Evolutionary conservation across 1,284 basidiomycete genomes (phyloP).

Genomic region (Sporisorium scitamineum): DNA sequence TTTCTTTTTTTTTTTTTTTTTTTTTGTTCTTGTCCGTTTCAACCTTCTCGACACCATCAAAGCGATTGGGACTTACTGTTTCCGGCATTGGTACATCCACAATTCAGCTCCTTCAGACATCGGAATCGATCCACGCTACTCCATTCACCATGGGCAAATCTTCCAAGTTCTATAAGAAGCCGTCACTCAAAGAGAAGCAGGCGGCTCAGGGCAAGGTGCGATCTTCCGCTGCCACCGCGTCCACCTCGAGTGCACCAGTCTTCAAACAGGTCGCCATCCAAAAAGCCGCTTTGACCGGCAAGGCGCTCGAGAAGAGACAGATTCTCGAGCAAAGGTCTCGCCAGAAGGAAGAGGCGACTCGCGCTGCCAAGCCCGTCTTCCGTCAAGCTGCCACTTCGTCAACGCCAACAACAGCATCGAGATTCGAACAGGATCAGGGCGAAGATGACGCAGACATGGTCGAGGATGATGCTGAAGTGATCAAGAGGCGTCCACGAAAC

Average conservation of each 20-base stretch:
- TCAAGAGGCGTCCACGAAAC: conserved; percentile 47
- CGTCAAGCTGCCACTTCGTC: conserved; percentile 22
- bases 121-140: not conserved
- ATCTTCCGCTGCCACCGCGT: conserved; percentile 19
- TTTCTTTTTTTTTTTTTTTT: conserved; percentile 1
- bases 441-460: conserved; percentile 23
- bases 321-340: conserved; percentile 34
- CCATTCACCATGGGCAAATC: conserved; percentile 42
- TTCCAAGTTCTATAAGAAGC: conserved; percentile 56
- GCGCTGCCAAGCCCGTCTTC: conserved; percentile 44
- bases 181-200: conserved; percentile 53
- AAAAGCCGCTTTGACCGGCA: conserved; percentile 35
- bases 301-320: conserved; percentile 38
- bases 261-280: conserved; percentile 28
- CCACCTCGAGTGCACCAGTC: conserved; percentile 9
- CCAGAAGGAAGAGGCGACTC: conserved; percentile 42
- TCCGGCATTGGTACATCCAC: not conserved
- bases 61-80: not conserved
- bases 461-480: conserved; percentile 21
- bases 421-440: conserved; percentile 10
- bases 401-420: not conserved
- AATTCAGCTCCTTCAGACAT: not conserved
- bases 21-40: conserved; percentile 1
- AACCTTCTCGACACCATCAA: conserved; percentile 2
- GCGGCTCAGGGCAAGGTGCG: conserved; percentile 35